These are phyloP conservation scores for Lojkania enalia DNA, from an alignment of 2,329 filamentous ascomycete species.

Conservation along the genomic window DNA sequence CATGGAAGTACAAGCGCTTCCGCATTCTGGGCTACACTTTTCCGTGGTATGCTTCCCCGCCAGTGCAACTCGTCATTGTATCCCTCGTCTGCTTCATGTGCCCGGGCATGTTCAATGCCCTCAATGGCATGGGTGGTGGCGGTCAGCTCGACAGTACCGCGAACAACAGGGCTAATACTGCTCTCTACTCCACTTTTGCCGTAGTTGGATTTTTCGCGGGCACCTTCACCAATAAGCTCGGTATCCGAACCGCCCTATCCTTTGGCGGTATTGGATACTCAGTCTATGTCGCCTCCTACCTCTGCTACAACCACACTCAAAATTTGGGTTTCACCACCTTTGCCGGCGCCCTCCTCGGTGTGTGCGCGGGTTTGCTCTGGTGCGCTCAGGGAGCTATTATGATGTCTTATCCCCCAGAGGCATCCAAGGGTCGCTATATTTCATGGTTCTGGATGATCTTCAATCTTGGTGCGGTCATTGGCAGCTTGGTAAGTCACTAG, in stretches of 20 bases:
- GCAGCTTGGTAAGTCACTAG: conserved; percentile 62
- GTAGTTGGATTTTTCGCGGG: conserved; percentile 67
- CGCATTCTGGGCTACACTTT: conserved; percentile 48
- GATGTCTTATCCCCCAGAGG: conserved; percentile 85
- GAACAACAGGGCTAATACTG: conserved; percentile 69
- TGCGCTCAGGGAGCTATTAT: conserved; percentile 82
- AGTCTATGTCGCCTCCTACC: conserved; percentile 71
- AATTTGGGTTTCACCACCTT: conserved; percentile 75
- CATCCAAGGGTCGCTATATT: conserved; percentile 84
- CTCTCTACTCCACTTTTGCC: conserved; percentile 73
- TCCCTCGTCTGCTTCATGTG: conserved; percentile 59
- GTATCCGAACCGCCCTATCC: conserved; percentile 67
- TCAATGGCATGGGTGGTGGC: conserved; percentile 56
- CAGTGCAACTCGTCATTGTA: conserved; percentile 53
- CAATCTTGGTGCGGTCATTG: conserved; percentile 88
- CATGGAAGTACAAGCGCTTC: conserved; percentile 53
- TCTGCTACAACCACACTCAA: conserved; percentile 69
- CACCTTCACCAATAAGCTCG: conserved; percentile 76
- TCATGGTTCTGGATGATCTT: conserved; percentile 95
- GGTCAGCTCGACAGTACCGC: conserved; percentile 55
- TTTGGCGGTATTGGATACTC: conserved; percentile 78
- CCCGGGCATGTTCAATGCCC: conserved; percentile 58
- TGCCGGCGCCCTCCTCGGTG: conserved; percentile 73
- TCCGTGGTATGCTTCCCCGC: conserved; percentile 55
- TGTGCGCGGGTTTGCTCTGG: conserved; percentile 81